Conservation (phyloP, 345 rosid species). For the Turritis glabra region DNA sequence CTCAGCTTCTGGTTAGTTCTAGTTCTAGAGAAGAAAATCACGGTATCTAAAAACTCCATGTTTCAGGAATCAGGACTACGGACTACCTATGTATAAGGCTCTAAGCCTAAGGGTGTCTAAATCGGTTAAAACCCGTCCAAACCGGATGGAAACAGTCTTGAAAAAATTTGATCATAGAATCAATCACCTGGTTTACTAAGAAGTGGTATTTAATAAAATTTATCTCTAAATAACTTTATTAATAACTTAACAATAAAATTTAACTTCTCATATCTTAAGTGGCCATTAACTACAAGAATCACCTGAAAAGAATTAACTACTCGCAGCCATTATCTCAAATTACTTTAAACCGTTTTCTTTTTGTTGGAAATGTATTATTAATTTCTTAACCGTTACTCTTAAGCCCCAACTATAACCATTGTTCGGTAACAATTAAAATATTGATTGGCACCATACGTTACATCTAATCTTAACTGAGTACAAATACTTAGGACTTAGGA, state of each 20-base stretch:
- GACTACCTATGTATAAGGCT: background rate
- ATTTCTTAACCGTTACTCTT: conserved; percentile 7
- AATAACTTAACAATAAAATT: background rate
- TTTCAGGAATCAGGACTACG: too few species aligned
- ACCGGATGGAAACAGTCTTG: background rate
- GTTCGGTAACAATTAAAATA: background rate
- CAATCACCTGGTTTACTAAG: background rate
- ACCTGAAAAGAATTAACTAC: conserved; percentile 2
- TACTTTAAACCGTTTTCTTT: conserved; percentile 2
- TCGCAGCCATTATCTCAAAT: conserved; percentile 3
- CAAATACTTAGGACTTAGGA: background rate
- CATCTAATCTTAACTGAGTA: background rate
- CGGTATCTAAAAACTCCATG: background rate
- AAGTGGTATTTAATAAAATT: background rate
- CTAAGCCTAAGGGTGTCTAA: background rate
- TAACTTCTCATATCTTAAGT: background rate
- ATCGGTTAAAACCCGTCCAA: background rate
- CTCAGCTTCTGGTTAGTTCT: background rate
- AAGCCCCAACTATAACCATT: background rate
- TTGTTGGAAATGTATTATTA: background rate
- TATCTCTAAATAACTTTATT: background rate
- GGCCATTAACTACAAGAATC: conserved; percentile 3
- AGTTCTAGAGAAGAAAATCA: background rate
- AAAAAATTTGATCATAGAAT: too few species aligned
- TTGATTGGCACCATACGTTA: background rate